These are phyloP conservation scores for Geosmithia morbida DNA, from an alignment of 2,329 filamentous ascomycete species.

Conservation along the genomic window DNA sequence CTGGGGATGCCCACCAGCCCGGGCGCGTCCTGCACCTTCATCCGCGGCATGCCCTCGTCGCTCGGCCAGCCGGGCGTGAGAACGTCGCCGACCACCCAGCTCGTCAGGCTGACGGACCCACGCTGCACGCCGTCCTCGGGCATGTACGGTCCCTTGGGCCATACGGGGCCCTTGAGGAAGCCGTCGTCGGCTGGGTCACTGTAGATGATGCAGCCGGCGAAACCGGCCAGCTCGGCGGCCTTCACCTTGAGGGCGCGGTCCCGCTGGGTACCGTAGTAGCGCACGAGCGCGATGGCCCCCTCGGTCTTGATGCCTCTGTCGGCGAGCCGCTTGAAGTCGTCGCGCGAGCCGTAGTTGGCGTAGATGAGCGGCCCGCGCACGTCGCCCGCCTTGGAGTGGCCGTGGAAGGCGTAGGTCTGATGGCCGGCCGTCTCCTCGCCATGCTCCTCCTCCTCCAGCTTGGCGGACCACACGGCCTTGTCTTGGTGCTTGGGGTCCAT, in stretches of 20 bases:
- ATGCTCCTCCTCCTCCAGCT: conserved; percentile 63
- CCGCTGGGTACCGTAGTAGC: conserved; percentile 60
- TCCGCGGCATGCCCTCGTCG: conserved; percentile 46
- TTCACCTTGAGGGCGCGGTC: conserved; percentile 76
- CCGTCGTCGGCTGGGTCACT: conserved; percentile 81
- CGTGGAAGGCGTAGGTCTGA: conserved; percentile 74
- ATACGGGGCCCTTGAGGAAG: conserved; percentile 56
- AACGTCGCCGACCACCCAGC: conserved; percentile 79
- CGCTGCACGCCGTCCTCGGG: conserved; percentile 72
- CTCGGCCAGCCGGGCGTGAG: conserved; percentile 79
- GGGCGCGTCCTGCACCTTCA: conserved; percentile 54
- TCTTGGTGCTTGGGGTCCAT: conserved; percentile 46
- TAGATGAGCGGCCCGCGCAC: conserved; percentile 80
- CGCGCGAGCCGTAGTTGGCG: conserved; percentile 76
- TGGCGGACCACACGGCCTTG: conserved; percentile 59
- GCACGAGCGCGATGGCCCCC: conserved; percentile 72
- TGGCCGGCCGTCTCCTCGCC: conserved; percentile 47
- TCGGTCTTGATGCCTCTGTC: conserved; percentile 59
- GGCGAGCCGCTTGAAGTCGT: conserved; percentile 63
- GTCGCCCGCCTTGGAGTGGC: conserved; percentile 74
- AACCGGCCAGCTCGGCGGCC: conserved; percentile 75
- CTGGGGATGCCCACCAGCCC: conserved; percentile 77
- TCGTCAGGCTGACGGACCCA: conserved; percentile 66
- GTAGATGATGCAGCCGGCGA: conserved; percentile 80
- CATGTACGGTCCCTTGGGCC: conserved; percentile 67